Base-by-base conservation (phyloP, 2,329 filamentous ascomycete genomes). In the Alternaria ventricosa region DNA sequence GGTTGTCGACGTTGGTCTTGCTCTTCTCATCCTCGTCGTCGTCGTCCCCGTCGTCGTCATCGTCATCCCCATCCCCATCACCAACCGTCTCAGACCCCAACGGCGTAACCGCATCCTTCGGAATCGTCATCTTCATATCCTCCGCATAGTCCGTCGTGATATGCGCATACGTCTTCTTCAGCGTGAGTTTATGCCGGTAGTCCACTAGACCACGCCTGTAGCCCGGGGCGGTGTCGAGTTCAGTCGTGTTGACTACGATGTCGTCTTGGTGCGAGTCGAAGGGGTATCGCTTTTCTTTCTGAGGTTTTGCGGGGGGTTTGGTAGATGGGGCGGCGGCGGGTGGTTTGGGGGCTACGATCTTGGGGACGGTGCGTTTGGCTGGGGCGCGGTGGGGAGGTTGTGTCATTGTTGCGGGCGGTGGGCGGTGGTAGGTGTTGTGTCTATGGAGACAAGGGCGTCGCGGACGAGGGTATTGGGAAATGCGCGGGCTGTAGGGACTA, bases 181-280 rank as follows among this genome's bases (percentile, higher is more conserved):
- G 6, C 27, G 50, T 53, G 18, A 65, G 30, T 20, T 57, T 33
- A 18, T 68, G 43, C 1, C 50, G 44, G 43, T 70, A 70, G 30
- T 71, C 60, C 10, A 46, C 51, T 11, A 61, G 15, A 1, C 68
- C 64, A 9, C 44, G 10, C 3, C 28, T 33, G 12, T 9, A 25
- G 3, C 22, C 30, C 4, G n/a, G 22, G 3, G 23, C 27, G 8
- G 23, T 36, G 6, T 18, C 25, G 1, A 49, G n/a, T 23, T 73
- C 71, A 7, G 63, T 45, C 9, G 61, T 69, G 53, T 70, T 66
- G n/a, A 73, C 65, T 12, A 66, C n/a, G 41, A 70, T 47, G n/a
- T 47, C 55, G 28, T 70, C 65, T 56, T 70, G 65, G 18, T 66
- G 49, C 1, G 61, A 63, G 45, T 68, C 68, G 55, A 53, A 66